Conservation (phyloP, 179 eudicot species). For the Beta macrorhiza region DNA sequence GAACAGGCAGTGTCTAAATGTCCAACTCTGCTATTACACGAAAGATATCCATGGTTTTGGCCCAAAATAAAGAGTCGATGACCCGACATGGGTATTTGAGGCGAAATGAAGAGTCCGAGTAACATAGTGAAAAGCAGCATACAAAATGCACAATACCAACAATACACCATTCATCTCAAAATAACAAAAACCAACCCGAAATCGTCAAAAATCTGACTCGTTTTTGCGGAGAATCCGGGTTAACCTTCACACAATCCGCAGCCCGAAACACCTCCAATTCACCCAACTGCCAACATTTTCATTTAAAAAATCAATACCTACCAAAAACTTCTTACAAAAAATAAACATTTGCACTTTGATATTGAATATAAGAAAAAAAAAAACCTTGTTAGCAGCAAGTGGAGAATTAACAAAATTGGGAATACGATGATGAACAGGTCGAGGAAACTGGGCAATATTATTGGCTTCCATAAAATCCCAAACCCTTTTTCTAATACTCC, state of each 20-base stretch:
- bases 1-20: no score
- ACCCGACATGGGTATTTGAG: no score
- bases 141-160: neutral
- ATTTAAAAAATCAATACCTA: conserved; percentile 18
- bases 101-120: no score
- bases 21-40: no score
- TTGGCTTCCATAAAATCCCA: conserved; percentile 88
- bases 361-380: neutral
- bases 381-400: conserved; percentile 64
- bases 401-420: conserved; percentile 80
- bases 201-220: conserved; percentile 89
- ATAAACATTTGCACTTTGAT: neutral
- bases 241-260: conserved; percentile 86
- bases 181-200: conserved; percentile 52
- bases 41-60: no score
- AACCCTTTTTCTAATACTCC: conserved; percentile 74
- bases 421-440: conserved; percentile 94
- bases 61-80: no score
- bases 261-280: conserved; percentile 63
- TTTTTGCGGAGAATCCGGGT: conserved; percentile 96
- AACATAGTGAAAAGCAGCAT: no score
- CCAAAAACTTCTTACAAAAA: neutral
- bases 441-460: conserved; percentile 76
- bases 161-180: neutral
- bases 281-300: conserved; percentile 53